Evolutionary conservation across 108 stramenopile species (phyloP).

Genomic region (Epithemia pelagica): DNA sequence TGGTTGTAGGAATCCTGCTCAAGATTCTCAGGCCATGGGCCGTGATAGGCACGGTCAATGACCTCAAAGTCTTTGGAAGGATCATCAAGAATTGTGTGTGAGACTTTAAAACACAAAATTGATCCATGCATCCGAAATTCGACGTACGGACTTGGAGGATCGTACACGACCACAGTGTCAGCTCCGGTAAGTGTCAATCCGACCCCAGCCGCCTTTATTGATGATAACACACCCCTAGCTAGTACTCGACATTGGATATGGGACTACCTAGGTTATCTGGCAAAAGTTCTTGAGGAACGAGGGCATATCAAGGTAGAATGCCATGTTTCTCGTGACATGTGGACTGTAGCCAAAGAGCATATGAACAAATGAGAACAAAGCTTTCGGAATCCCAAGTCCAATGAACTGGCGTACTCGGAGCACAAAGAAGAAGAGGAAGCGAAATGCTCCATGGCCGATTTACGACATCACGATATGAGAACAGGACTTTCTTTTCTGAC

Average conservation of each 20-base stretch:
- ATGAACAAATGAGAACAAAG: constrained; percentile 46
- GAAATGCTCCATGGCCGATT: constrained; percentile 54
- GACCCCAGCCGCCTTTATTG: constrained; percentile 80
- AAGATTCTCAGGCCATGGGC: too few relatives aligned
- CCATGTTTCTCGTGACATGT: constrained; percentile 95
- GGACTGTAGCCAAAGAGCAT: constrained; percentile 86
- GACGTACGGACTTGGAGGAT: constrained; percentile 56
- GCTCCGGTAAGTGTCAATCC: constrained; percentile 84
- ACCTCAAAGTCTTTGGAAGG: constrained; percentile 93
- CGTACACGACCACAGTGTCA: constrained; percentile 77
- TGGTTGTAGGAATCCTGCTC: neutral
- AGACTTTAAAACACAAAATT: neutral
- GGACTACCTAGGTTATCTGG: constrained; percentile 93
- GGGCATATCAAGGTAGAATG: constrained; percentile 96
- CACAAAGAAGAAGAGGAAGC: constrained; percentile 31
- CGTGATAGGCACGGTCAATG: constrained; percentile 76
- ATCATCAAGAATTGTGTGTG: too few relatives aligned
- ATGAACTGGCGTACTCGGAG: constrained; percentile 23
- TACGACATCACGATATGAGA: constrained; percentile 96
- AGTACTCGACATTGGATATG: constrained; percentile 95
- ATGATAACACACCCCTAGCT: constrained; percentile 40
- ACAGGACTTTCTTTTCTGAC: constrained; percentile 97
- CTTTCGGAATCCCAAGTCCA: constrained; percentile 13
- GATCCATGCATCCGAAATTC: neutral
- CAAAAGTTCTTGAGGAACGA: constrained; percentile 87